Evolutionary conservation across 78 protist species (phyloP).

Genomic region (Dictyostelium firmibasis): DNA sequence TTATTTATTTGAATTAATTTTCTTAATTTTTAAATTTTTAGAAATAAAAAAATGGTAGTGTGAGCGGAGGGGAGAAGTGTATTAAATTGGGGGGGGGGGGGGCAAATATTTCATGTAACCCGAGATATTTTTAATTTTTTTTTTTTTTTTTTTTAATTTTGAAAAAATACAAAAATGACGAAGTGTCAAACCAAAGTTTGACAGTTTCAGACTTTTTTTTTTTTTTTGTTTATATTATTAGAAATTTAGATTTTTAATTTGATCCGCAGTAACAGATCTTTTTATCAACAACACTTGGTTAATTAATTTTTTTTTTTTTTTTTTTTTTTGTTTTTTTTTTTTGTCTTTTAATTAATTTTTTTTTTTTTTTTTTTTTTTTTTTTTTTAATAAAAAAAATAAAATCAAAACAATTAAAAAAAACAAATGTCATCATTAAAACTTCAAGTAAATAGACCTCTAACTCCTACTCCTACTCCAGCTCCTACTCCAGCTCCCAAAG

Average conservation of each 20-base stretch:
- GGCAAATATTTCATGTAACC: too few species aligned
- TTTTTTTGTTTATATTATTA: not conserved
- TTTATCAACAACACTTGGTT: not conserved
- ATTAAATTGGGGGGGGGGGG: too few species aligned
- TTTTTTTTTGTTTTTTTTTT: too few species aligned
- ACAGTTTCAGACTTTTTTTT: not conserved
- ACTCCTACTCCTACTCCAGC: not conserved
- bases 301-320: too few species aligned
- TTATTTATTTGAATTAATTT: not conserved
- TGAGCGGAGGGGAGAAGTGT: not conserved
- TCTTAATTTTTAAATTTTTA: too few species aligned
- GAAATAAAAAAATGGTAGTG: not conserved
- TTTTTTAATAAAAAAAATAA: too few species aligned
- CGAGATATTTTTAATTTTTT: too few species aligned
- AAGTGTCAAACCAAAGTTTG: not conserved
- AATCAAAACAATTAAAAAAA: too few species aligned
- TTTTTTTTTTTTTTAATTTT: too few species aligned
- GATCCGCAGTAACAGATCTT: not conserved
- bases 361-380: too few species aligned
- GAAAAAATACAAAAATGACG: not conserved
- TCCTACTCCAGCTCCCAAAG: not conserved
- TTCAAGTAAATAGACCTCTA: not conserved
- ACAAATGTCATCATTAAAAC: not conserved
- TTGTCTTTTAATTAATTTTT: too few species aligned
- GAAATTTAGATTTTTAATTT: not conserved